Evolutionary conservation across 2,329 filamentous ascomycete genomes (phyloP).

Genomic region (Aspergillus hiratsukae): DNA sequence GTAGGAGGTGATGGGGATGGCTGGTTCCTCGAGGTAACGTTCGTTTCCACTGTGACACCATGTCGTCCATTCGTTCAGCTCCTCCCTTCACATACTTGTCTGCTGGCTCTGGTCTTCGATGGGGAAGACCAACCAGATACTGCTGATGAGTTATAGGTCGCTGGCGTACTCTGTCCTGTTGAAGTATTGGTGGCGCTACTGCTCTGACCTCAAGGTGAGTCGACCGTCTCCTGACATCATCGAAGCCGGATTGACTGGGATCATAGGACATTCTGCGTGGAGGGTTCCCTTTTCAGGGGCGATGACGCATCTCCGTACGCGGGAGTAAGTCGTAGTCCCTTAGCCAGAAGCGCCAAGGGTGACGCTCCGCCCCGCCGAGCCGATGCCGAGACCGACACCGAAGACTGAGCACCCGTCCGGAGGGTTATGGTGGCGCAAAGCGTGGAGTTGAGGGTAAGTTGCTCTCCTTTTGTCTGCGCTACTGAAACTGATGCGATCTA

Average conservation of each 20-base stretch:
- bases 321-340: constrained; percentile 13
- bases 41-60: not conserved
- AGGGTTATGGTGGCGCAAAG: constrained; percentile 4
- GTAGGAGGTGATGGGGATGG: not conserved
- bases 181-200: constrained; percentile 14
- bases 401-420: not conserved
- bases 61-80: constrained; percentile 10
- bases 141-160: constrained; percentile 16
- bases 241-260: not conserved
- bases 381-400: not conserved
- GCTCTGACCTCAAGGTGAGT: constrained; percentile 8
- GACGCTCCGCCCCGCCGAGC: not conserved
- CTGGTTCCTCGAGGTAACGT: not conserved
- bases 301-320: constrained; percentile 16
- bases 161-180: constrained; percentile 13
- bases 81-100: not conserved
- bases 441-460: constrained; percentile 10
- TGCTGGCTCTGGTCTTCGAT: constrained; percentile 10
- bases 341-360: constrained; percentile 6
- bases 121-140: constrained; percentile 9
- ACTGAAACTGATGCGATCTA: not conserved
- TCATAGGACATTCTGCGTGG: constrained; percentile 6
- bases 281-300: constrained; percentile 12
- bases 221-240: not conserved
- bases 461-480: not conserved